Evolutionary conservation across 2,329 filamentous ascomycete species (phyloP), one percentile per base, ranked within the genome.

Genomic region (Tolypocladium nubicola): DNA sequence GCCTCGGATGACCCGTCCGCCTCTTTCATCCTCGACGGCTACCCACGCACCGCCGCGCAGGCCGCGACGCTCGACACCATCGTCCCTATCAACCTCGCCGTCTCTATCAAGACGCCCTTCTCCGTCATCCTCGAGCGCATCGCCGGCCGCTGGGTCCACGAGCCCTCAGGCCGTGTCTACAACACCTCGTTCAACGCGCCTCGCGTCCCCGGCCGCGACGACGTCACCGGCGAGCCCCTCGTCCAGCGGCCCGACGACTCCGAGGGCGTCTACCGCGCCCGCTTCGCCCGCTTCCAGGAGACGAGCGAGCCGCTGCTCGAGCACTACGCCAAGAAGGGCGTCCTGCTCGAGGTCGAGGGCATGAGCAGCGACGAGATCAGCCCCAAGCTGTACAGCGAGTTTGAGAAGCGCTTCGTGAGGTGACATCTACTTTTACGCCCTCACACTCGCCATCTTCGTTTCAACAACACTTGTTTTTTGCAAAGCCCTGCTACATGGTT

Each of bases 21-120:
- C 10, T 96, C 91, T 1, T 97, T 97, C 71, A 88, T 99, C 62
- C 87, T 99, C 56, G 94, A 99, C 70, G 94, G 94, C 19, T 99
- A 97, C 73, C 94, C 94, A 2, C 88, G 94, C 62, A 99, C 90
- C 8, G 88, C 89, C 1, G 69, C 77, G 3, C 94, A 99, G 73
- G 94, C 92, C 35, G 71, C 75, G 47, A 86, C 86, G 58, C 81
- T 97, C 53, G 91, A 96, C 69, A 75, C 77, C 52, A 79, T 97
- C 39, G 83, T 97, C 38, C 91, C 93, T n/a, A 92, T 99, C 70
- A 99, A 99, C 73, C 82, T 97, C 60, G 94, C 91, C 53, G 87
- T 97, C 59, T 90, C 89, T 57, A 79, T 97, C 64, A 82, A 87
- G 68, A 97, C 93, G 0, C 94, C 94, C 0, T 83, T 89, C 39